These are phyloP conservation scores for Ilyonectria destructans DNA, from an alignment of 2,329 filamentous ascomycete genomes.

Conservation along the genomic window DNA sequence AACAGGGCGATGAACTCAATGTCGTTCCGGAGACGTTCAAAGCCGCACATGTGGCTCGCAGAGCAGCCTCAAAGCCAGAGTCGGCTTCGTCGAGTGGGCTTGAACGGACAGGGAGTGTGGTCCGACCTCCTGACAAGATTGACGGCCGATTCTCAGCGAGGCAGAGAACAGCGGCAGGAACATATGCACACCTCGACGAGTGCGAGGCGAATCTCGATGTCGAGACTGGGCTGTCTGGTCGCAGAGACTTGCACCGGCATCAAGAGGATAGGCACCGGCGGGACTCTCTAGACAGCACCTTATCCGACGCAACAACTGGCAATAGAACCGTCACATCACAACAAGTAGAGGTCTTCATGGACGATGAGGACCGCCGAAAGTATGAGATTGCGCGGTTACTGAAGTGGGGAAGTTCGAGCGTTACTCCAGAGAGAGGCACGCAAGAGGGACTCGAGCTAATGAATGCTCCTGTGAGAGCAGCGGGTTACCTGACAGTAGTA, in stretches of 20 bases:
- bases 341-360: constrained; percentile 83
- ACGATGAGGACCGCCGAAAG: constrained; percentile 82
- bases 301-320: constrained; percentile 70
- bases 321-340: constrained; percentile 78
- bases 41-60: constrained; percentile 68
- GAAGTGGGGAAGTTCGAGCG: constrained; percentile 19
- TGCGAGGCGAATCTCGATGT: constrained; percentile 54
- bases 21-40: constrained; percentile 90
- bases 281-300: constrained; percentile 78
- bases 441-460: constrained; percentile 6
- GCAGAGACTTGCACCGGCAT: constrained; percentile 2
- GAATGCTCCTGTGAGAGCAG: constrained; percentile 27
- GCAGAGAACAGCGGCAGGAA: constrained; percentile 77
- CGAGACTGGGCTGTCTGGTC: constrained; percentile 32
- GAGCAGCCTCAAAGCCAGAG: constrained; percentile 51
- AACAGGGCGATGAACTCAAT: constrained; percentile 89
- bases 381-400: constrained; percentile 75
- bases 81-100: constrained; percentile 55
- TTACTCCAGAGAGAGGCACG: background rate
- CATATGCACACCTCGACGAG: constrained; percentile 80
- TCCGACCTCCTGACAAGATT: constrained; percentile 82
- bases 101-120: constrained; percentile 67
- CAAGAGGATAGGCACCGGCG: constrained; percentile 49
- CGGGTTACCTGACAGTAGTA: constrained; percentile 14
- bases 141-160: constrained; percentile 86